phyloP scores from a whole-genome alignment of 2,329 filamentous ascomycete species.

The Colletotrichum zoysiae region DNA sequence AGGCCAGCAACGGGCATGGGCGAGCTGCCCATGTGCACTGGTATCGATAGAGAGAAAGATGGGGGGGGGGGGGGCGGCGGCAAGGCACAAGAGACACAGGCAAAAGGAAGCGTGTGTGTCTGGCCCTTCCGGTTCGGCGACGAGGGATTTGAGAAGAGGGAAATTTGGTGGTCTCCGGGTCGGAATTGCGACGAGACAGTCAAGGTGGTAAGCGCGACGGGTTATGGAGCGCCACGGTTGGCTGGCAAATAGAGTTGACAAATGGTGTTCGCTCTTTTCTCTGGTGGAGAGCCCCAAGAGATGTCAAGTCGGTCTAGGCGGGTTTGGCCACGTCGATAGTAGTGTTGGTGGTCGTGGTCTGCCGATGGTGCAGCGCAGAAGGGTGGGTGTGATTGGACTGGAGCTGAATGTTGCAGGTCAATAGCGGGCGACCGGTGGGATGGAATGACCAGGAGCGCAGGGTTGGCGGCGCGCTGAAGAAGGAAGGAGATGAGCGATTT shows the following conservation, averaged over 20 bases:
- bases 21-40: slow-evolving; percentile 33
- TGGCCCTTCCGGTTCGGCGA: slow-evolving; percentile 11
- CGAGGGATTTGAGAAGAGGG: slow-evolving; percentile 26
- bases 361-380: slow-evolving; percentile 4
- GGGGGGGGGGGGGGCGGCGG: neutral
- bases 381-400: slow-evolving; percentile 5
- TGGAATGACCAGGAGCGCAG: slow-evolving; percentile 10
- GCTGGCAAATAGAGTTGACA: neutral
- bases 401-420: slow-evolving; percentile 12
- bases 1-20: slow-evolving; percentile 33
- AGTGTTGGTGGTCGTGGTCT: slow-evolving; percentile 11
- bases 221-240: slow-evolving; percentile 21
- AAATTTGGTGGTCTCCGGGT: slow-evolving; percentile 20
- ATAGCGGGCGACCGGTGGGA: slow-evolving; percentile 26
- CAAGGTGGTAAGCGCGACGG: slow-evolving; percentile 4
- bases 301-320: neutral
- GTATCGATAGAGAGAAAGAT: neutral
- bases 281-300: slow-evolving; percentile 9
- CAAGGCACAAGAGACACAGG: slow-evolving; percentile 11
- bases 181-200: slow-evolving; percentile 18
- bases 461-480: neutral
- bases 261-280: neutral
- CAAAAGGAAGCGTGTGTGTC: slow-evolving; percentile 10
- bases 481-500: neutral
- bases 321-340: neutral